Base-by-base conservation (phyloP, 805 yeast species). In the Cyberlindnera lachancei region DNA sequence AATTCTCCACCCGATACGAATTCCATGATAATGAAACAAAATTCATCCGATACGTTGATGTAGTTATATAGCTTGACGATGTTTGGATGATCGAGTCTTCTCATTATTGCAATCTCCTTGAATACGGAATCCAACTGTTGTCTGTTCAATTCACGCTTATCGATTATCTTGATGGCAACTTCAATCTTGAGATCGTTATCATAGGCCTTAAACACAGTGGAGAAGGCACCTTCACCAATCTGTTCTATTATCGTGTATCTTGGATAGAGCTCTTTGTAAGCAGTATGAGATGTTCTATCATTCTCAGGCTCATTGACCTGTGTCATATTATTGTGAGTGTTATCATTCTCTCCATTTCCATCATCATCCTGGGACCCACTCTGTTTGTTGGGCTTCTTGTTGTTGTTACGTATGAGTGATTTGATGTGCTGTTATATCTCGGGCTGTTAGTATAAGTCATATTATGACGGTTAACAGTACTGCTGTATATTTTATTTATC, bases 191-290 rank as follows among this genome's bases (percentile, higher is more conserved):
- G 24, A 5, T 43, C 37, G 18, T 38, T 27, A 31, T 50, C 63
- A n/a, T 47, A 30, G 17, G 85, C 88, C 33, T 72, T 71, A 56
- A 75, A 79, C 13, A 83, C 94, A 19, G 73, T 68, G 4, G 88
- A 79, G 44, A 83, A 83, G 0, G 94, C 88, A 17, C 94, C 94
- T 53, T 83, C 92, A 7, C 94, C 94, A 40, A 83, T 68, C 47
- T 68, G 67, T 27, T 62, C 62, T 4, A 65, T 33, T 18, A 73
- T 46, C 32, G 53, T 53, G 44, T 68, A 73, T 4, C 55, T 41
- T 11, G 48, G 46, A 3, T 23, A 28, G n/a, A 51, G 31, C 15
- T 48, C 53, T 18, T 39, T 24, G 29, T 37, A 48, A 4, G 30
- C 11, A 10, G 13, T 18, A 18, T 27, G n/a, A n/a, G n/a, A n/a